Evolutionary conservation across 2,329 filamentous ascomycete genomes (phyloP), one percentile per base, ranked within the genome.

Genomic region (Fusarium verticillioides): DNA sequence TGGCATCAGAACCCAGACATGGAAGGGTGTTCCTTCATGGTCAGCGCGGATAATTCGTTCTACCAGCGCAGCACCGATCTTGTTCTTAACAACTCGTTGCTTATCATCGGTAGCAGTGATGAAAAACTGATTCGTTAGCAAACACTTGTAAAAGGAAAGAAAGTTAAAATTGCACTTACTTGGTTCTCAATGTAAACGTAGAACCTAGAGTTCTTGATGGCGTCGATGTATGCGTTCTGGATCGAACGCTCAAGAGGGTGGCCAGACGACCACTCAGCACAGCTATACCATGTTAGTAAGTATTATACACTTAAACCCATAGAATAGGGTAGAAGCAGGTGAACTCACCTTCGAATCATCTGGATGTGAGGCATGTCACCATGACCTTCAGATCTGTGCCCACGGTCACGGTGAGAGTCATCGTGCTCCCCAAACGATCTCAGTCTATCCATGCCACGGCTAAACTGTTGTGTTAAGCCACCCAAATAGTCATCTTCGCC

Each of bases 151-250:
- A 54, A 5, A 10, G 1, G n/a, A 4, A 18, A 8, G 10, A 11
- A 7, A 7, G 12, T 10, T 19, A 34, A 9, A 30, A 23, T n/a
- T 23, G 7, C 15, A 6, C 78, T 63, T 77, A 86, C 87, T 80
- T 89, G 91, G 77, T 95, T 95, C 80, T 95, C 93, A 40, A 95
- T 94, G 81, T 95, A 95, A 66, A 95, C 83, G 78, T 92, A 95
- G 79, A 94, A 90, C 78, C 90, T 84, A 23, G 91, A 91, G 54
- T 90, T 90, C 42, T 83, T 85, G 75, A 95, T 95, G 34, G 90
- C 87, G 47, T 92, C 87, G 39, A 93, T 90, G 78, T 97, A 97
- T 3, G 95, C 95, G 79, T 96, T 95, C 69, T 92, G 90, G 70
- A 98, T 96, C 2, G 94, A 97, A 80, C 96, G 94, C 78, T 90